Conservation (phyloP, 257 asterid genomes). For the Misopates orontium region DNA sequence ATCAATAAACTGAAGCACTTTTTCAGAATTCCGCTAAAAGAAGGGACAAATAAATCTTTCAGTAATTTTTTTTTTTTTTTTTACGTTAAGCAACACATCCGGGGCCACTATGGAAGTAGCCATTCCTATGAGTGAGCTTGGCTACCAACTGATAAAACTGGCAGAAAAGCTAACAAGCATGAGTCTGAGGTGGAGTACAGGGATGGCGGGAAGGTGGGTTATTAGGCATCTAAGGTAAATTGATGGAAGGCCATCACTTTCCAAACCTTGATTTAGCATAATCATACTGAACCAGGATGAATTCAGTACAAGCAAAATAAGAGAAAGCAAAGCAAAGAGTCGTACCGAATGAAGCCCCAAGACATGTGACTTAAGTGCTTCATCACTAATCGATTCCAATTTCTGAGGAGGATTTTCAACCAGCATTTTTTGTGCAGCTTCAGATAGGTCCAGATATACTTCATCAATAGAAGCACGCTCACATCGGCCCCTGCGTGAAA, state of each 20-base stretch:
- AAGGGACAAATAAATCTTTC: neutral
- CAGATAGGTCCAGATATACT: conserved; percentile 94
- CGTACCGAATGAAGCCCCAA: conserved; percentile 77
- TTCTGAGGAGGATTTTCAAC: conserved; percentile 56
- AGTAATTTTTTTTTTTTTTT: neutral
- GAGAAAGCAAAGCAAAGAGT: neutral
- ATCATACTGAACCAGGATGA: neutral
- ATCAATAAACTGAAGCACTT: no score
- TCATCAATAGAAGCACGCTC: conserved; percentile 99
- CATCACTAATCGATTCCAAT: conserved; percentile 60
- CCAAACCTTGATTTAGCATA: neutral
- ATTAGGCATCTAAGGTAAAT: neutral
- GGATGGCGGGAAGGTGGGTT: neutral
- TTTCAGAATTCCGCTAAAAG: neutral
- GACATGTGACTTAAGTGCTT: conserved; percentile 75
- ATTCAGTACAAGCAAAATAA: conserved; percentile 16
- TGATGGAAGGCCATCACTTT: neutral
- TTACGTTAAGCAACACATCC: neutral
- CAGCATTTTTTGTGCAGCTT: conserved; percentile 82
- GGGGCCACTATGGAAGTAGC: no score
- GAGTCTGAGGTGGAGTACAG: neutral
- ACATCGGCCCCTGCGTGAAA: conserved; percentile 79
- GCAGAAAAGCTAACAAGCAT: no score
- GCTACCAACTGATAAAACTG: neutral
- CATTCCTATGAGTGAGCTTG: neutral